Conservation (phyloP, 2,329 filamentous ascomycete genomes). For the Stachybotrys chlorohalonatus region DNA sequence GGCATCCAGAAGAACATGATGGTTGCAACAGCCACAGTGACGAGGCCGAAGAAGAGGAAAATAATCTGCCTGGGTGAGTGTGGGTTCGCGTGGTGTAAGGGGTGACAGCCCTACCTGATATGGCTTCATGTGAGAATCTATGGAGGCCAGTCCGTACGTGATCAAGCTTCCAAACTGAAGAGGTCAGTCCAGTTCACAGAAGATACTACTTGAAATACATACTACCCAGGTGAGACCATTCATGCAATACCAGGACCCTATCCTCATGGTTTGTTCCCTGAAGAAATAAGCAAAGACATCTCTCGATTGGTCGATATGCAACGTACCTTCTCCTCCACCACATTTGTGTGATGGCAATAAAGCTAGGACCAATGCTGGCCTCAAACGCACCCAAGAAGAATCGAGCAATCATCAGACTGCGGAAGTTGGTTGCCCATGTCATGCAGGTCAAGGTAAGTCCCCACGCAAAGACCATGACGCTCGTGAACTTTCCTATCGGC, state of each 20-base stretch:
- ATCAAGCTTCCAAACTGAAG: conserved; percentile 41
- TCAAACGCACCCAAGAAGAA: conserved; percentile 52
- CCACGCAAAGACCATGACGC: conserved; percentile 47
- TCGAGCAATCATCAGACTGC: conserved; percentile 37
- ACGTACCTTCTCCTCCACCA: conserved; percentile 45
- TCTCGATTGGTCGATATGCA: neutral
- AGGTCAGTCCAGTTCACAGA: conserved; percentile 2
- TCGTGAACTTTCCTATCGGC: conserved; percentile 51
- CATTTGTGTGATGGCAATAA: conserved; percentile 50
- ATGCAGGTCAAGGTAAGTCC: conserved; percentile 41
- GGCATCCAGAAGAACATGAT: conserved; percentile 39
- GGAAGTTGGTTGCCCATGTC: conserved; percentile 42
- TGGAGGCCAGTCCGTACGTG: conserved; percentile 50
- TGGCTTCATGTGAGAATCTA: conserved; percentile 31
- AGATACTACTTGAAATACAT: conserved; percentile 3
- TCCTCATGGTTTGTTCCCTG: conserved; percentile 46
- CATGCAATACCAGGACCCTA: conserved; percentile 52
- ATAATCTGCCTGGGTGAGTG: conserved; percentile 28
- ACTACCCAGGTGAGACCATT: conserved; percentile 49
- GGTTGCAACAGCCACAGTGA: conserved; percentile 37
- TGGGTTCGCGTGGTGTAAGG: neutral
- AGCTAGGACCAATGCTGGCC: conserved; percentile 35
- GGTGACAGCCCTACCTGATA: conserved; percentile 33
- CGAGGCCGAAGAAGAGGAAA: conserved; percentile 43
- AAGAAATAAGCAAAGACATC: neutral